Conservation (phyloP, 2,329 filamentous ascomycete species). For the Phoma sp. region DNA sequence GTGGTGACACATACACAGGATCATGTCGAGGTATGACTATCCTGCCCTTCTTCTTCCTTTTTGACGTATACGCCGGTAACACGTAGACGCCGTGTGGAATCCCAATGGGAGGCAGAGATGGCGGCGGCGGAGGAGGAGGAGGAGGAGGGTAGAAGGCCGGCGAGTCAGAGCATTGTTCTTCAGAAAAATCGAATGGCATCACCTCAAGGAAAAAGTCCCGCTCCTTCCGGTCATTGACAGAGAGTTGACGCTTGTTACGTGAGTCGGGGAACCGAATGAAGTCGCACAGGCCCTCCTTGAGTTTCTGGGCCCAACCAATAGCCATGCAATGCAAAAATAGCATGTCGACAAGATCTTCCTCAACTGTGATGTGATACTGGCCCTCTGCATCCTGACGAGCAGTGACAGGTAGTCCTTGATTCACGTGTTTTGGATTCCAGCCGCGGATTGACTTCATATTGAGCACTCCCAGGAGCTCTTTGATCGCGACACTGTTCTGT, state of each 20-base stretch:
- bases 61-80: background rate
- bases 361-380: conserved; percentile 30
- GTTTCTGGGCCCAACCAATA: conserved; percentile 28
- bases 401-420: conserved; percentile 33
- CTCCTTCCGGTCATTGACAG: conserved; percentile 14
- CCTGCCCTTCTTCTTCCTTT: conserved; percentile 1
- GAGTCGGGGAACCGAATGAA: background rate
- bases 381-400: conserved; percentile 32
- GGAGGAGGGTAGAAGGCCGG: background rate
- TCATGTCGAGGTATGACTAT: background rate
- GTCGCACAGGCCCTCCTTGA: conserved; percentile 23
- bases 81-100: background rate
- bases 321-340: conserved; percentile 37
- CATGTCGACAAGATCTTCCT: conserved; percentile 40
- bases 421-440: conserved; percentile 35
- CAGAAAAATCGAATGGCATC: background rate
- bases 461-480: conserved; percentile 32
- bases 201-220: conserved; percentile 31
- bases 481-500: conserved; percentile 30
- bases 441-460: conserved; percentile 34
- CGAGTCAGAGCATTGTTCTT: background rate
- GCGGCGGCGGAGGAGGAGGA: background rate
- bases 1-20: background rate
- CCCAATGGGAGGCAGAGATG: background rate
- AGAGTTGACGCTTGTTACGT: background rate